Percentiles rank a stretch among this genome's conserved stretches.
Conservation (phyloP, 163 green algal genomes). For the Chlorella variabilis region DNA sequence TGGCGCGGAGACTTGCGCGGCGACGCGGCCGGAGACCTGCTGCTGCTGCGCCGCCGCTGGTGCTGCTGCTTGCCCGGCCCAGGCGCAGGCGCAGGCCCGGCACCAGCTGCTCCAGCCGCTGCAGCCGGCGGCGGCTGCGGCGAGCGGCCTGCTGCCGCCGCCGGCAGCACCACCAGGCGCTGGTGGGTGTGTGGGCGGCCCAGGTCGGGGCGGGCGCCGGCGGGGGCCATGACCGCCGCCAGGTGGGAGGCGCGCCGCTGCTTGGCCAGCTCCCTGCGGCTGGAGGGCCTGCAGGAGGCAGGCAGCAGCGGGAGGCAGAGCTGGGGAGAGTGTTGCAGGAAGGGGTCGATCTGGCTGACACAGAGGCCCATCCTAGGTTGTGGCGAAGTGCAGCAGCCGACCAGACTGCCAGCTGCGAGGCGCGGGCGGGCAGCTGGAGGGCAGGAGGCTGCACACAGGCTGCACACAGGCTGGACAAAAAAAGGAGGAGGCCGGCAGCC, state of each 20-base stretch:
- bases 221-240: slow-evolving; percentile 10
- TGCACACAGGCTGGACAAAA: no score
- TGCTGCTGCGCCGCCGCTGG: background rate
- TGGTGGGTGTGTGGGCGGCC: background rate
- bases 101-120: background rate
- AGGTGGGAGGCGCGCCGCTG: slow-evolving; percentile 14
- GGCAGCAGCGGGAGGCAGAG: no score
- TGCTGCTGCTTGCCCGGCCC: background rate
- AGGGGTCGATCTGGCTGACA: no score
- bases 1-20: slow-evolving; percentile 12
- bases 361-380: no score
- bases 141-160: background rate
- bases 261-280: background rate
- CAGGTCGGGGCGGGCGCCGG: slow-evolving; percentile 12
- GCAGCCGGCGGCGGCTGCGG: background rate
- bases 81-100: background rate
- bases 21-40: background rate
- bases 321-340: no score
- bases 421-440: no score
- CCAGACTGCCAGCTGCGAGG: no score
- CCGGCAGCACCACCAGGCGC: background rate
- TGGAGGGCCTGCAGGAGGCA: background rate
- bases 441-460: no score
- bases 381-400: no score
- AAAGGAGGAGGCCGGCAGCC: no score